Conservation (phyloP, 345 rosid genomes). For the Boechera retrofracta region DNA sequence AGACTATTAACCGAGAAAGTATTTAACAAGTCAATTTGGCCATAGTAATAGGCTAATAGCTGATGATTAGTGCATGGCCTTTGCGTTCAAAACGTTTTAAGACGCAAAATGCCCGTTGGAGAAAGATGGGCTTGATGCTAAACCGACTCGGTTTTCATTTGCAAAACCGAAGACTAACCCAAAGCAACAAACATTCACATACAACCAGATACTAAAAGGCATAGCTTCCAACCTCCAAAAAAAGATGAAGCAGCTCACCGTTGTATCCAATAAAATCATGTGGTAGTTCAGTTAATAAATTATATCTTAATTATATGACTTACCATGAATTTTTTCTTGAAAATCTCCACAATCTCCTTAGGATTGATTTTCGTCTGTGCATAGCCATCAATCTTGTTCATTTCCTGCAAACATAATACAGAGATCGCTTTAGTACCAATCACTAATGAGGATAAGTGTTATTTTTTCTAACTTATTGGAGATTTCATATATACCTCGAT, state of each 20-base stretch:
- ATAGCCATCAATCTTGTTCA: constrained; percentile 75
- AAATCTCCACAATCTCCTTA: constrained; percentile 52
- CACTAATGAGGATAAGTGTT: neutral
- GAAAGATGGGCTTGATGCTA: neutral
- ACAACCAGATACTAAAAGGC: neutral
- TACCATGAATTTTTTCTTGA: constrained; percentile 60
- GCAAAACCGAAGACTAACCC: neutral
- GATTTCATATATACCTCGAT: constrained; percentile 56
- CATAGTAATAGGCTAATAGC: neutral
- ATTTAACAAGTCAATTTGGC: neutral
- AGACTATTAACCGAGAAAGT: neutral
- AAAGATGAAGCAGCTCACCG: neutral
- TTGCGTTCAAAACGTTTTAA: neutral
- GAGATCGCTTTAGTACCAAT: constrained; percentile 2
- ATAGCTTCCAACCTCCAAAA: neutral
- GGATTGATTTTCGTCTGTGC: constrained; percentile 69
- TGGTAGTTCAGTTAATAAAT: neutral
- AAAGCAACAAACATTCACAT: neutral
- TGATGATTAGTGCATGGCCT: neutral
- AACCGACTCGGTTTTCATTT: neutral
- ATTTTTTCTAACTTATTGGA: constrained; percentile 4
- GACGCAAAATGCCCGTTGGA: neutral
- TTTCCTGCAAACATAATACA: constrained; percentile 52
- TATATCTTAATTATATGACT: neutral
- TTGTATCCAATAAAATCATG: neutral